phyloP scores from a whole-genome alignment of 1,139 yeast genomes.

The Kodamaea sp. region DNA sequence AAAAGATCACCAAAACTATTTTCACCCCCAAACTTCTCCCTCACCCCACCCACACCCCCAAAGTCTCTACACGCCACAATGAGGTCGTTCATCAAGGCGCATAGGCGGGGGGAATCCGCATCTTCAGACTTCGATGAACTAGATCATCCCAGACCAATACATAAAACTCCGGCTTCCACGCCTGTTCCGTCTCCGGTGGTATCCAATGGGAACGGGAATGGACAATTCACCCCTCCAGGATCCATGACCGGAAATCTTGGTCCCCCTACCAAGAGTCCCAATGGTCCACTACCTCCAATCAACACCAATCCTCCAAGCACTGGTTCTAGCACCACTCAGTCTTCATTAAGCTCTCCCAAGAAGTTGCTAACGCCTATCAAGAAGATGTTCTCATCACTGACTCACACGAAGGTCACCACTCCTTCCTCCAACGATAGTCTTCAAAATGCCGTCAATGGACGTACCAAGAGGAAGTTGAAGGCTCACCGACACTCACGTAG shows the following conservation, averaged over 20 bases:
- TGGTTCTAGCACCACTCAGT: constrained; percentile 3
- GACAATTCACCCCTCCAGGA: constrained; percentile 26
- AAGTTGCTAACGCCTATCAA: constrained; percentile 45
- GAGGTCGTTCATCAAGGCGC: constrained; percentile 52
- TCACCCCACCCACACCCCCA: not conserved
- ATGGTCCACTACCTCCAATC: no score
- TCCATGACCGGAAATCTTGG: constrained; percentile 7
- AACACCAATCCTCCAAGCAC: constrained; percentile 2
- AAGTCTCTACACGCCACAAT: constrained; percentile 18
- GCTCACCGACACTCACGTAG: constrained; percentile 9
- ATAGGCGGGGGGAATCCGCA: constrained; percentile 28
- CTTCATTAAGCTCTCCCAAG: constrained; percentile 39
- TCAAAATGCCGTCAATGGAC: constrained; percentile 14
- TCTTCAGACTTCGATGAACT: constrained; percentile 12
- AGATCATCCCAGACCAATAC: constrained; percentile 5
- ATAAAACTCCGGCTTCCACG: constrained; percentile 4
- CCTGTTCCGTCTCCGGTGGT: constrained; percentile 19
- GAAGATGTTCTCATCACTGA: constrained; percentile 35
- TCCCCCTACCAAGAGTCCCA: constrained; percentile 6
- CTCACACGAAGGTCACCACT: constrained; percentile 16
- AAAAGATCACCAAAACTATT: no score
- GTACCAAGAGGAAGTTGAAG: constrained; percentile 2
- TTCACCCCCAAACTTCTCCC: not conserved
- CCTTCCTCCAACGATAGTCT: constrained; percentile 18
- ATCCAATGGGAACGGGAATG: constrained; percentile 14